phyloP scores from a whole-genome alignment of 768 basidiomycete species.

The Pleurotus salmoneostramineus region DNA sequence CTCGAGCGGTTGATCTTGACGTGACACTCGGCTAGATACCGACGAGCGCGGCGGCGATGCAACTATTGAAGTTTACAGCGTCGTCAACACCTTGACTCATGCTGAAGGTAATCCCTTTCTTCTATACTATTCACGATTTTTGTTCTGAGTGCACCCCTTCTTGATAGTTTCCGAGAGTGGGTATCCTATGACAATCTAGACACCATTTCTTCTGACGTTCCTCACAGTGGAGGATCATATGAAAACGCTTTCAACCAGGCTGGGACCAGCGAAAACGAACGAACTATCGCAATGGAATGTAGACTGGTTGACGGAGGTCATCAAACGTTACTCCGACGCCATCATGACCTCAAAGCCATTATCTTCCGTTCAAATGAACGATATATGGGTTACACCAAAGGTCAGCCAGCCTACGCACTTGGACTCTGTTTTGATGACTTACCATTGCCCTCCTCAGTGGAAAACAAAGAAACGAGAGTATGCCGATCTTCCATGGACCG shows the following conservation, averaged over 20 bases:
- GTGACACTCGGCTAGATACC: slow-evolving; percentile 31
- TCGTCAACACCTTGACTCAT: slow-evolving; percentile 59
- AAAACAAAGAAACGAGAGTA: slow-evolving; percentile 63
- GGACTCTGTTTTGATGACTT: too few species aligned
- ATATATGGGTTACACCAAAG: too few species aligned
- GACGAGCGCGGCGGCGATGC: slow-evolving; percentile 67
- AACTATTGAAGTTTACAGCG: slow-evolving; percentile 70
- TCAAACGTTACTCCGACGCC: slow-evolving; percentile 70
- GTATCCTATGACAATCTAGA: slow-evolving; percentile 12
- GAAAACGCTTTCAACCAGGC: slow-evolving; percentile 47
- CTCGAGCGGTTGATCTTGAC: not conserved
- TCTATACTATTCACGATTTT: slow-evolving; percentile 14
- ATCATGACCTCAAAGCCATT: slow-evolving; percentile 52
- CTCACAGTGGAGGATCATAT: slow-evolving; percentile 49
- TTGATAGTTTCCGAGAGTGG: slow-evolving; percentile 54
- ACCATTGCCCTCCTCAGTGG: slow-evolving; percentile 46
- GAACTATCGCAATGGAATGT: slow-evolving; percentile 45
- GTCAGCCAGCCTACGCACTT: too few species aligned
- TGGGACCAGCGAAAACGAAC: slow-evolving; percentile 16
- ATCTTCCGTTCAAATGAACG: slow-evolving; percentile 57
- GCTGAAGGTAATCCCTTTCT: slow-evolving; percentile 55
- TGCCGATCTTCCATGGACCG: slow-evolving; percentile 67
- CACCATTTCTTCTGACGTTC: not conserved
- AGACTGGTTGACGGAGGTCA: slow-evolving; percentile 81
- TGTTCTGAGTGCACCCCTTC: slow-evolving; percentile 16